phyloP scores from a whole-genome alignment of 371 early-diverging fungal species.

The Synchytrium microbalum region DNA sequence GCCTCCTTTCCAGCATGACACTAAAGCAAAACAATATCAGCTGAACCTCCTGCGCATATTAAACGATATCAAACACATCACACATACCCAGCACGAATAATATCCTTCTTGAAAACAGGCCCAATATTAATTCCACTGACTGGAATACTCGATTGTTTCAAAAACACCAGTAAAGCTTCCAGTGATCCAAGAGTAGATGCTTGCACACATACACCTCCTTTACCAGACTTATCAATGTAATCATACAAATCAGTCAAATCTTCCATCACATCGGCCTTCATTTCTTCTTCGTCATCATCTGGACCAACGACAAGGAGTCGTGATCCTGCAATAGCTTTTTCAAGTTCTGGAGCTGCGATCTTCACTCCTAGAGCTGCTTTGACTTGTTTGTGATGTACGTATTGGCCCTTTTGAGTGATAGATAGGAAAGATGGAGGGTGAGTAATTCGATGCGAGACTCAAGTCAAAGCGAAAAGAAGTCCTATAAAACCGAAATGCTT shows the following conservation, averaged over 20 bases:
- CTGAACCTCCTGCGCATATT: not conserved
- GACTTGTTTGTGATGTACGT: slow-evolving; percentile 94
- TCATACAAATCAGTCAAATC: slow-evolving; percentile 73
- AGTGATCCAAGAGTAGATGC: slow-evolving; percentile 99
- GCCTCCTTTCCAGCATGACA: slow-evolving; percentile 87
- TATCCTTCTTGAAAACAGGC: slow-evolving; percentile 97
- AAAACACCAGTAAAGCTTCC: slow-evolving; percentile 97
- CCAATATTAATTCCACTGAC: slow-evolving; percentile 98
- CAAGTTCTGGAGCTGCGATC: slow-evolving; percentile 93
- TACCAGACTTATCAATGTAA: slow-evolving; percentile 77
- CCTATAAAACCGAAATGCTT: not conserved
- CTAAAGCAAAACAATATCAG: slow-evolving; percentile 14
- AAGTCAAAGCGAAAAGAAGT: not conserved
- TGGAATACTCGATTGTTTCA: slow-evolving; percentile 91
- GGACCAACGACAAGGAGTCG: slow-evolving; percentile 88
- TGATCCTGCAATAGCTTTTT: slow-evolving; percentile 98
- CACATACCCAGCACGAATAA: slow-evolving; percentile 65
- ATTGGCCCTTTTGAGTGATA: slow-evolving; percentile 50
- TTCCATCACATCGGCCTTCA: slow-evolving; percentile 89
- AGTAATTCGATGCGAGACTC: not conserved
- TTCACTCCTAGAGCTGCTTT: slow-evolving; percentile 98
- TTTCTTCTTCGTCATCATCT: slow-evolving; percentile 94
- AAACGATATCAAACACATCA: not conserved
- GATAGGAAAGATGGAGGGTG: not conserved
- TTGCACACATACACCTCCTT: slow-evolving; percentile 95